These are phyloP conservation scores for Dictyostelium citrinum DNA, from an alignment of 78 protist genomes.

Conservation along the genomic window DNA sequence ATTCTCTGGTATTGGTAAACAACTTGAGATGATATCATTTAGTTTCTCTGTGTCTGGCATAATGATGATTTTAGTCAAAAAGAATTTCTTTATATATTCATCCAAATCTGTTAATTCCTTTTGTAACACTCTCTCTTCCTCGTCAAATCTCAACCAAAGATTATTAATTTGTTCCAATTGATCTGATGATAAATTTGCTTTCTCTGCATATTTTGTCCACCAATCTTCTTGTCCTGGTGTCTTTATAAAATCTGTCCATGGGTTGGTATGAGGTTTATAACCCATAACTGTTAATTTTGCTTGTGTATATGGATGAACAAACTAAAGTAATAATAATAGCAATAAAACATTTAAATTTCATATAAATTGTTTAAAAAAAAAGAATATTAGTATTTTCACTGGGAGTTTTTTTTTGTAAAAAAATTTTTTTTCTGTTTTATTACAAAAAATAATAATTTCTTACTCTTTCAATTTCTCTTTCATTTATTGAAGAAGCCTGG, in stretches of 20 bases:
- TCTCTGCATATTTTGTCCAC: conserved; percentile 53
- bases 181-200: conserved; percentile 31
- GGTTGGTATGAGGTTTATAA: conserved; percentile 56
- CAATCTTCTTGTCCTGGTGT: conserved; percentile 33
- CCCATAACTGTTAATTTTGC: conserved; percentile 49
- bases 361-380: too few relatives aligned
- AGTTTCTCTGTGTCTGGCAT: conserved; percentile 27
- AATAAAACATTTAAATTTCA: too few relatives aligned
- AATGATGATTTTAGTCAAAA: conserved; percentile 20
- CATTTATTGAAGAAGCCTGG: conserved; percentile 32
- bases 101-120: conserved; percentile 41
- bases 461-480: conserved; percentile 72
- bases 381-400: neutral
- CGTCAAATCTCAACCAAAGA: conserved; percentile 25
- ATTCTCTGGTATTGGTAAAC: conserved; percentile 35
- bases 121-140: conserved; percentile 22
- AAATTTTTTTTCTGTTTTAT: neutral
- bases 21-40: neutral
- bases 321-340: too few relatives aligned
- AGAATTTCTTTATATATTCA: conserved; percentile 55
- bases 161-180: conserved; percentile 30
- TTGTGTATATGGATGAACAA: conserved; percentile 74
- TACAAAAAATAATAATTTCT: neutral
- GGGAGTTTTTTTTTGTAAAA: neutral
- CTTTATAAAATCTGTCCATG: conserved; percentile 67